These are phyloP conservation scores for Salix exigua DNA, from an alignment of 345 rosid species.

Conservation along the genomic window DNA sequence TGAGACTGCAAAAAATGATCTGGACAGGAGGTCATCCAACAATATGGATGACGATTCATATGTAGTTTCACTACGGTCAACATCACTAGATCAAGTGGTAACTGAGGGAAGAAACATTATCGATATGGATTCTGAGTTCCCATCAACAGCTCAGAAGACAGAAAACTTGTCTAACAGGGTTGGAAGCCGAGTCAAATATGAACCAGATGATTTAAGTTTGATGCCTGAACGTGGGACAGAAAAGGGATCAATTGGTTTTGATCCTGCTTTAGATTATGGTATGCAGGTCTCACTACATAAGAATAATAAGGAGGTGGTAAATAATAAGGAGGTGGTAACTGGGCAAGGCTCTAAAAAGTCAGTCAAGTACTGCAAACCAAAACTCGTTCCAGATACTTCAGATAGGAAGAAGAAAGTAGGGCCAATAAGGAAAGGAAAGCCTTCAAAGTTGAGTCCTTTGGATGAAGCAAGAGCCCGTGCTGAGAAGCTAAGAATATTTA, in stretches of 20 bases:
- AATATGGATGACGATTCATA: constrained; percentile 73
- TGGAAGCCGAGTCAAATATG: constrained; percentile 51
- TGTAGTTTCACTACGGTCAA: constrained; percentile 58
- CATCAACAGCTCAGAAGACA: constrained; percentile 37
- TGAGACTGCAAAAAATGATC: constrained; percentile 39
- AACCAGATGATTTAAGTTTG: constrained; percentile 72
- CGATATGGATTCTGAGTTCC: constrained; percentile 62
- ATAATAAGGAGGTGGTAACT: constrained; percentile 31
- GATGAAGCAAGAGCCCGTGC: constrained; percentile 97
- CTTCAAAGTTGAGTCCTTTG: constrained; percentile 74
- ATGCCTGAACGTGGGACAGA: constrained; percentile 69
- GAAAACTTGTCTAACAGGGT: constrained; percentile 34
- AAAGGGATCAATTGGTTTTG: constrained; percentile 51
- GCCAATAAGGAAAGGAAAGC: constrained; percentile 73
- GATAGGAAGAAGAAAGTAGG: constrained; percentile 70
- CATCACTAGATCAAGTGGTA: constrained; percentile 38
- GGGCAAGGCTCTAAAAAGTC: constrained; percentile 50
- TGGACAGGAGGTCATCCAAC: constrained; percentile 43
- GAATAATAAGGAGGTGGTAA: constrained; percentile 36
- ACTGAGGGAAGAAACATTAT: constrained; percentile 43
- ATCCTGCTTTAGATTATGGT: constrained; percentile 79
- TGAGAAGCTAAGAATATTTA: constrained; percentile 76
- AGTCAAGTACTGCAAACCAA: constrained; percentile 57
- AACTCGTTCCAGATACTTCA: constrained; percentile 39
- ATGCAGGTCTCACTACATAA: constrained; percentile 43